Evolutionary conservation across 768 basidiomycete species (phyloP).

Genomic region (Lepiota subincarnata): DNA sequence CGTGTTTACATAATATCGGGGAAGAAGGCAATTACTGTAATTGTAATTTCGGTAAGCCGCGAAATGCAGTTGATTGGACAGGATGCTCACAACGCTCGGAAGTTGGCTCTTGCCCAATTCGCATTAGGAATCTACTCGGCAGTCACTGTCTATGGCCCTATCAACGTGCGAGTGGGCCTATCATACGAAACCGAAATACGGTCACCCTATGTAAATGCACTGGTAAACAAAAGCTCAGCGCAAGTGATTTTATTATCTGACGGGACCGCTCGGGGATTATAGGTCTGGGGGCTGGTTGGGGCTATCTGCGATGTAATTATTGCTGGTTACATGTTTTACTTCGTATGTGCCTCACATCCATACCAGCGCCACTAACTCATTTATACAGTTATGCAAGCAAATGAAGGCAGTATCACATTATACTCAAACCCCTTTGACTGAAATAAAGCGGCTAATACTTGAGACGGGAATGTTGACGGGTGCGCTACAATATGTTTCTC

Average conservation of each 20-base stretch:
- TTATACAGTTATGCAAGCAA: neutral
- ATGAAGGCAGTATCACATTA: neutral
- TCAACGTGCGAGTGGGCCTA: too few species aligned
- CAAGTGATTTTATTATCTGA: too few species aligned
- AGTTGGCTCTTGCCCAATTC: neutral
- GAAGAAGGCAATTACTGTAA: neutral
- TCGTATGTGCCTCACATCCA: neutral
- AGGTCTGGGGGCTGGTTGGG: neutral
- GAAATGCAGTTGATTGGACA: neutral
- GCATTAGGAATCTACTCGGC: neutral
- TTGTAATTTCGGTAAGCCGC: neutral
- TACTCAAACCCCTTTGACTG: neutral
- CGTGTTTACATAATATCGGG: neutral
- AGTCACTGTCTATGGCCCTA: neutral
- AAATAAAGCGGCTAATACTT: neutral
- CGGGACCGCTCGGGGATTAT: neutral
- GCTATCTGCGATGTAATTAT: neutral
- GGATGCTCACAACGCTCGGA: too few species aligned
- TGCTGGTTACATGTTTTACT: neutral
- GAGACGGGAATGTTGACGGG: conserved; percentile 1
- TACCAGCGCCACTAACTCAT: neutral
- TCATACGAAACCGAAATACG: too few species aligned
- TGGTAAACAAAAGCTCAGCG: too few species aligned
- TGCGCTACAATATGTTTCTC: neutral
- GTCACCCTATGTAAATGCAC: too few species aligned